A percentile compares a stretch with the other conserved stretches of the same genome.
Conservation (phyloP, 371 early-diverging fungal genomes). For the Blakeslea trispora region DNA sequence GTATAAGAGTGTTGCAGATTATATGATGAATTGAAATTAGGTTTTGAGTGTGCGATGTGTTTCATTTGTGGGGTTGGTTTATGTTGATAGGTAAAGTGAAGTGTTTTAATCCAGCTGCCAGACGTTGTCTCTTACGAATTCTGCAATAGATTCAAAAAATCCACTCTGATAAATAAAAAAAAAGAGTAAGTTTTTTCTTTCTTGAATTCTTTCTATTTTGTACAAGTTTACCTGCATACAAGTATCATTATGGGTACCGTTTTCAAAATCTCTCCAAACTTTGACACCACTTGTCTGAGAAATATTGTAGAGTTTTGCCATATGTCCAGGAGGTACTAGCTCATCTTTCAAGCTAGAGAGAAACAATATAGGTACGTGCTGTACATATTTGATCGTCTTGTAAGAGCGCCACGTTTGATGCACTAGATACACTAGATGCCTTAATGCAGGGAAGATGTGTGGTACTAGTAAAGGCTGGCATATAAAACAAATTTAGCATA, state of each 20-base stretch:
- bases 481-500: neutral
- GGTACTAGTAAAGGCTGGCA: conserved; percentile 84
- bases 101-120: conserved; percentile 26
- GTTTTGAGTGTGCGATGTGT: no score
- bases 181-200: neutral
- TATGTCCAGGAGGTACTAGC: conserved; percentile 86
- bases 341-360: conserved; percentile 84
- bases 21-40: no score
- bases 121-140: conserved; percentile 41
- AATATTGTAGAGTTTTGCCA: conserved; percentile 71
- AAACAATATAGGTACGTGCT: conserved; percentile 78
- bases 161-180: conserved; percentile 50
- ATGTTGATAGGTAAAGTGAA: neutral
- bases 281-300: conserved; percentile 56
- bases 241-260: conserved; percentile 93
- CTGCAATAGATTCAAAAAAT: conserved; percentile 79
- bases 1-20: no score
- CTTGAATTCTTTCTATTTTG: no score
- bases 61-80: no score
- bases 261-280: conserved; percentile 68
- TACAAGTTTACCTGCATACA: conserved; percentile 64
- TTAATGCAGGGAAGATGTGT: conserved; percentile 75
- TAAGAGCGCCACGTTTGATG: conserved; percentile 91
- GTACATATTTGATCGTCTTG: conserved; percentile 65
- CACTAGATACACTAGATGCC: conserved; percentile 75